Evolutionary conservation across 768 basidiomycete species (phyloP), one percentile per base, ranked within the genome.

Genomic region (Kwoniella heveanensis): DNA sequence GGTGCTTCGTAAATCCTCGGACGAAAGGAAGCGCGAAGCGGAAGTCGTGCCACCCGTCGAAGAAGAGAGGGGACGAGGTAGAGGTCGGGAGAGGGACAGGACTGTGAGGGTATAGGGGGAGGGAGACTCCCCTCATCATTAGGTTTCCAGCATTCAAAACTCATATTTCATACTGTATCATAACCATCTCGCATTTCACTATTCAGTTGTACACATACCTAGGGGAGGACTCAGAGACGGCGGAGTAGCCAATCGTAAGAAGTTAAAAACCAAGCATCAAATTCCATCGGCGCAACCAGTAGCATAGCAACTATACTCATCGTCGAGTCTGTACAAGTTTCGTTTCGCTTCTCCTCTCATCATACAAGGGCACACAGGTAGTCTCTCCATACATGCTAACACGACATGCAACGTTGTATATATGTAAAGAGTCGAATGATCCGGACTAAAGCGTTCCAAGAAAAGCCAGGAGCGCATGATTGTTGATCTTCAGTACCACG

Each of bases 331-430:
- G 32, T 32, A 32, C 32, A 32, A 32, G 13, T 32, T 6, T 6
- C 13, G 32, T 13, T 32, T 32, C 32, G 5, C 32, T 32, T 32
- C 13, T 32, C 32, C 32, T 32, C 32, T 57, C 46, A 44, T 57
- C 56, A 57, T 57, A 44, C 37, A 21, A 29, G 27, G 44, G 13
- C 44, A 15, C n/a, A 7, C 7, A 44, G n/a, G 36, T 46, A 52
- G 22, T 39, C 44, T 47, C 24, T 26, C 17, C 26, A 48, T n/a
- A 29, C 39, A 49, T 30, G 49, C 49, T 29, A 21, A 46, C 44
- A 48, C 36, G 19, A 58, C 25, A 58, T 58, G 57, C 49, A 60
- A 37, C 50, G 58, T 53, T 60, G 58, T 60, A 60, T 52, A 60
- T 58, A 58, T 52, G 39, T 50, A 44, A 10, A 44, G 8, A 44